Conservation (phyloP, 345 rosid genomes). For the Lumnitzera littorea region DNA sequence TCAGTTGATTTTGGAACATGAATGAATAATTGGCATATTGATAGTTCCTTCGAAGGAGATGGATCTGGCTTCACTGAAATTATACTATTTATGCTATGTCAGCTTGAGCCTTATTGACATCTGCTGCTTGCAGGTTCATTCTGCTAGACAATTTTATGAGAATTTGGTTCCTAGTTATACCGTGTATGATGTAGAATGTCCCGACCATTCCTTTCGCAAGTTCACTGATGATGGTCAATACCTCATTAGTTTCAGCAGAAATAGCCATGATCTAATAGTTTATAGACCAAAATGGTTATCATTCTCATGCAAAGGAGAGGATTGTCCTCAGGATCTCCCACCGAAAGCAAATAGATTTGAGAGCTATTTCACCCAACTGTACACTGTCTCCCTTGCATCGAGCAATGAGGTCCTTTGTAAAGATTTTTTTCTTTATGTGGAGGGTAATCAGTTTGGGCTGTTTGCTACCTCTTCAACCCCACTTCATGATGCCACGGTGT, state of each 20-base stretch:
- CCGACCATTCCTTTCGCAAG: slow-evolving; percentile 86
- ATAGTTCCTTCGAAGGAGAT: too few relatives aligned
- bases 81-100: too few relatives aligned
- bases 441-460: slow-evolving; percentile 57
- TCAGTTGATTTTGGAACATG: too few relatives aligned
- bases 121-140: slow-evolving; percentile 54
- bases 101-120: slow-evolving; percentile 5
- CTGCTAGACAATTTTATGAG: slow-evolving; percentile 78
- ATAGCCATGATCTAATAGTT: slow-evolving; percentile 76
- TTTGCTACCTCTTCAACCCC: slow-evolving; percentile 91
- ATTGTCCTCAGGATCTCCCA: slow-evolving; percentile 49
- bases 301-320: slow-evolving; percentile 53
- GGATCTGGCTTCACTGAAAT: too few relatives aligned
- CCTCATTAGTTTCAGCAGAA: slow-evolving; percentile 85
- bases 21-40: too few relatives aligned
- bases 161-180: slow-evolving; percentile 83
- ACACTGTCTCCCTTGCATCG: slow-evolving; percentile 67
- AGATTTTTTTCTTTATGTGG: slow-evolving; percentile 83
- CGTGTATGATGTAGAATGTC: slow-evolving; percentile 77
- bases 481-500: slow-evolving; percentile 67
- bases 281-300: slow-evolving; percentile 85
- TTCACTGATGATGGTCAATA: slow-evolving; percentile 92
- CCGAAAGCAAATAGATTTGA: slow-evolving; percentile 64
- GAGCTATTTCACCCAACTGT: slow-evolving; percentile 77
- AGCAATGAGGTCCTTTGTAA: slow-evolving; percentile 76